These are phyloP conservation scores for Jatropha curcas DNA, from an alignment of 345 rosid genomes.

Conservation along the genomic window DNA sequence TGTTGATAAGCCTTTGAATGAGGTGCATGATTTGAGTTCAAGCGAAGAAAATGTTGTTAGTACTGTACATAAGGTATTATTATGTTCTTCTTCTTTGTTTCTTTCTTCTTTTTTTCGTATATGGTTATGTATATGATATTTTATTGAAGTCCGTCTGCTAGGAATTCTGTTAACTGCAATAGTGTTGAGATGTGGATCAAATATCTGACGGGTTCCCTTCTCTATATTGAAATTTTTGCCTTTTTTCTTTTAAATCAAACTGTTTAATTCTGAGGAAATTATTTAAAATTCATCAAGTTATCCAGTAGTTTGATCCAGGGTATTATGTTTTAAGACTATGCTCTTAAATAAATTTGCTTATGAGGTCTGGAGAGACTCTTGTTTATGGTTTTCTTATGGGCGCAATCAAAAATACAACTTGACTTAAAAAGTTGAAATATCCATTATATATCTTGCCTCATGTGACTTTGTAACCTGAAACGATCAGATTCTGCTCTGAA, in stretches of 20 bases:
- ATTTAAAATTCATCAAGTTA: background rate
- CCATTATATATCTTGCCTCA: background rate
- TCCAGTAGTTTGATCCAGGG: background rate
- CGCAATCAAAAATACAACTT: background rate
- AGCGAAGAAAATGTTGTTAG: conserved; percentile 15
- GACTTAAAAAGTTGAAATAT: background rate
- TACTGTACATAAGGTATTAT: conserved; percentile 36
- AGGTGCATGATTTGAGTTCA: conserved; percentile 20
- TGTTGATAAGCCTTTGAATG: conserved; percentile 27
- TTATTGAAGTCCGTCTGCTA: background rate
- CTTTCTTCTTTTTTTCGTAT: background rate
- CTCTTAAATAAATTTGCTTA: background rate
- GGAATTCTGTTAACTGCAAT: background rate
- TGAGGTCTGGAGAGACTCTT: background rate
- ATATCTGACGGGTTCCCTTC: background rate
- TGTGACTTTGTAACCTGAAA: background rate
- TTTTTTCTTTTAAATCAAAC: background rate
- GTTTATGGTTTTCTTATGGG: background rate
- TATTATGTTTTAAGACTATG: background rate
- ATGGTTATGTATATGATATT: background rate
- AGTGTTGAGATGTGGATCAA: background rate
- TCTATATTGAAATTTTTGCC: background rate
- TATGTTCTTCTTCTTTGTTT: background rate
- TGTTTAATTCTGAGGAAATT: background rate
- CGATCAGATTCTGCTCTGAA: background rate